Percentiles rank a stretch among this genome's conserved stretches.
These are phyloP conservation scores for Trichomonas vaginalis DNA, from an alignment of 208 protist species.

Conservation along the genomic window DNA sequence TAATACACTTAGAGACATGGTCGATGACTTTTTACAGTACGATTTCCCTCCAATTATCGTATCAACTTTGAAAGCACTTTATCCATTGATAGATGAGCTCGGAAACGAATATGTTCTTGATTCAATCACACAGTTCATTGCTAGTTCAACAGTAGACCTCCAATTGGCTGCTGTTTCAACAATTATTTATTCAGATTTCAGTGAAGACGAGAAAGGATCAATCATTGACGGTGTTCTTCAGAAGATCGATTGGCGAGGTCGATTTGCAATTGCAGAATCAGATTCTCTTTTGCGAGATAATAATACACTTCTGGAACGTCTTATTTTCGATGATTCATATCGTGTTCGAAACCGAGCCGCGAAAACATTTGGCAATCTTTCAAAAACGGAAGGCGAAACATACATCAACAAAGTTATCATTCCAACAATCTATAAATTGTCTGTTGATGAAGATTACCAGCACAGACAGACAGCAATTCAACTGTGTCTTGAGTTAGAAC, in stretches of 20 bases:
- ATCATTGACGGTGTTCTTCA: not conserved
- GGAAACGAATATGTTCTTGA: not conserved
- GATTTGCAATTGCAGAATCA: not conserved
- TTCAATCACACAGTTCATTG: not conserved
- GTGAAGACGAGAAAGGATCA: not conserved
- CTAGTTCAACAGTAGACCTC: not conserved
- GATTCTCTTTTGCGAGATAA: not conserved
- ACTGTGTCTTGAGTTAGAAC: not conserved
- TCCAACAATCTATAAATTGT: not conserved
- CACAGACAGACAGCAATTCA: not conserved
- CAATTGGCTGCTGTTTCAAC: not conserved
- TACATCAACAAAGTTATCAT: not conserved
- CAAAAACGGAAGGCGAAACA: not conserved
- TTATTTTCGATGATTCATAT: not conserved
- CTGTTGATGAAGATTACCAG: not conserved
- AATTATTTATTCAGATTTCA: not conserved
- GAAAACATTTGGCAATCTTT: not conserved
- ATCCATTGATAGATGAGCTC: not conserved
- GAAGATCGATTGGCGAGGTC: not conserved
- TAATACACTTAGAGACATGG: not conserved
- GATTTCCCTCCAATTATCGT: not conserved
- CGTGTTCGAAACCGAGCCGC: not conserved
- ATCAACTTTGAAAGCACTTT: not conserved
- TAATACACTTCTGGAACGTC: not conserved
- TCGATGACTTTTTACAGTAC: not conserved